phyloP scores from a whole-genome alignment of 1,284 basidiomycete species.

The Amylostereum areolatum region DNA sequence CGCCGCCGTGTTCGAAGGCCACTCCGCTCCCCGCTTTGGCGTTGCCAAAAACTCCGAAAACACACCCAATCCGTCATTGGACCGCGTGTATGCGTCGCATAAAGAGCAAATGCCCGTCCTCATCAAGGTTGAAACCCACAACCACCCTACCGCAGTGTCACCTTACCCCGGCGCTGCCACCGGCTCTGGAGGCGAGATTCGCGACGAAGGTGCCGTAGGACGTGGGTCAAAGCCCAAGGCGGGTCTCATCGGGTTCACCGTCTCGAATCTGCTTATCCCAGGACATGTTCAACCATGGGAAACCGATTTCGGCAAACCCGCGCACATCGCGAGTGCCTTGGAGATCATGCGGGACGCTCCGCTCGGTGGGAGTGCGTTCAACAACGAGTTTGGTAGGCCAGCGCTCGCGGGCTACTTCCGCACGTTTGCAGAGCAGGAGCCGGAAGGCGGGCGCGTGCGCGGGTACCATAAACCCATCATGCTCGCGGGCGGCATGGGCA shows the following conservation, averaged over 20 bases:
- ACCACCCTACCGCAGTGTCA: conserved; percentile 98
- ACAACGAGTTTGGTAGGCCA: conserved; percentile 98
- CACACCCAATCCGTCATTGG: conserved; percentile 26
- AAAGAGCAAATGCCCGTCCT: conserved; percentile 85
- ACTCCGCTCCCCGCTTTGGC: conserved; percentile 75
- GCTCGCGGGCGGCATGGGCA: conserved; percentile 96
- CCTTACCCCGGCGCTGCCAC: conserved; percentile 97
- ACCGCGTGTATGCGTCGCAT: conserved; percentile 46
- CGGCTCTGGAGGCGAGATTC: conserved; percentile 96
- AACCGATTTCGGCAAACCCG: conserved; percentile 82
- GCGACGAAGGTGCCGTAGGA: conserved; percentile 96
- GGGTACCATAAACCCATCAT: conserved; percentile 99
- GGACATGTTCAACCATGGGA: conserved; percentile 91
- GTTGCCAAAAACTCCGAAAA: conserved; percentile 37
- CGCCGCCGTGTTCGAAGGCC: conserved; percentile 89
- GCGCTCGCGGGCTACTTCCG: conserved; percentile 84
- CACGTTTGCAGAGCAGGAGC: conserved; percentile 77
- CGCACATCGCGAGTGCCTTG: conserved; percentile 88
- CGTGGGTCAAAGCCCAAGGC: conserved; percentile 96
- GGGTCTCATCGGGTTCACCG: conserved; percentile 89
- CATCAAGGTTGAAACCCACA: conserved; percentile 99
- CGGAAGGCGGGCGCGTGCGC: conserved; percentile 59
- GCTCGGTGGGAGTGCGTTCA: conserved; percentile 92
- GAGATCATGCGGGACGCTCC: conserved; percentile 99
- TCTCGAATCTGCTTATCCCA: conserved; percentile 91